Conservation (phyloP, 2,329 filamentous ascomycete genomes). For the Alternaria ethzedia region DNA sequence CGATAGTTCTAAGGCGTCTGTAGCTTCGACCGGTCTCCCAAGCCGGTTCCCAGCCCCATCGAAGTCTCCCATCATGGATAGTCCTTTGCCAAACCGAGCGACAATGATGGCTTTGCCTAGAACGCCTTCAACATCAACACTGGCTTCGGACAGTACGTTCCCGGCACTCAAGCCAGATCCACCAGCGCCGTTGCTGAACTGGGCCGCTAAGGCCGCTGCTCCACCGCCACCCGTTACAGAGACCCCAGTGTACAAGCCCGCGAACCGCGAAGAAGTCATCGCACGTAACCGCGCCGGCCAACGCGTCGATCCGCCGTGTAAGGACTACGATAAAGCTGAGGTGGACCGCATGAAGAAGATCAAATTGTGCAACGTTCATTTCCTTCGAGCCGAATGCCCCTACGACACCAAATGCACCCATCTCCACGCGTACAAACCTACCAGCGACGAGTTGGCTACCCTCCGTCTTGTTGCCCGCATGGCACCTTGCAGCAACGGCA, state of each 20-base stretch:
- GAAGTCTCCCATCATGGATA: slow-evolving; percentile 21
- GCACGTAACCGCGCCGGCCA: slow-evolving; percentile 65
- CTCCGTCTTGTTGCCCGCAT: slow-evolving; percentile 66
- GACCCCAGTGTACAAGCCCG: slow-evolving; percentile 28
- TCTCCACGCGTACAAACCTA: slow-evolving; percentile 60
- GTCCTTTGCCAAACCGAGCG: slow-evolving; percentile 19
- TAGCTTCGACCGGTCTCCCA: slow-evolving; percentile 32
- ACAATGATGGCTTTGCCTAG: slow-evolving; percentile 20
- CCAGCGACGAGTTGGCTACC: slow-evolving; percentile 59
- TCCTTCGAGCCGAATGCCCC: slow-evolving; percentile 64
- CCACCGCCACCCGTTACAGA: slow-evolving; percentile 41
- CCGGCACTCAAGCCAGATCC: slow-evolving; percentile 10
- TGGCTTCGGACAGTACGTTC: slow-evolving; percentile 29
- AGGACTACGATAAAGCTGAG: slow-evolving; percentile 61
- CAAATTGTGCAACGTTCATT: slow-evolving; percentile 69
- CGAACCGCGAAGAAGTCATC: slow-evolving; percentile 49
- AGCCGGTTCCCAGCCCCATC: slow-evolving; percentile 37
- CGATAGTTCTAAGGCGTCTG: slow-evolving; percentile 16
- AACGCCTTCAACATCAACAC: slow-evolving; percentile 39
- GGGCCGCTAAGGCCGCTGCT: slow-evolving; percentile 42
- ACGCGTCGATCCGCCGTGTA: slow-evolving; percentile 61
- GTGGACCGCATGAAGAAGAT: slow-evolving; percentile 66
- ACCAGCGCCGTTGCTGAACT: slow-evolving; percentile 22
- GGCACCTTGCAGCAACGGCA: slow-evolving; percentile 66
- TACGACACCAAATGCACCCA: slow-evolving; percentile 63